Percentiles rank a stretch among this genome's conserved stretches.
Evolutionary conservation across 2,329 filamentous ascomycete species (phyloP).

Genomic region (Pseudogymnoascus pannorum): DNA sequence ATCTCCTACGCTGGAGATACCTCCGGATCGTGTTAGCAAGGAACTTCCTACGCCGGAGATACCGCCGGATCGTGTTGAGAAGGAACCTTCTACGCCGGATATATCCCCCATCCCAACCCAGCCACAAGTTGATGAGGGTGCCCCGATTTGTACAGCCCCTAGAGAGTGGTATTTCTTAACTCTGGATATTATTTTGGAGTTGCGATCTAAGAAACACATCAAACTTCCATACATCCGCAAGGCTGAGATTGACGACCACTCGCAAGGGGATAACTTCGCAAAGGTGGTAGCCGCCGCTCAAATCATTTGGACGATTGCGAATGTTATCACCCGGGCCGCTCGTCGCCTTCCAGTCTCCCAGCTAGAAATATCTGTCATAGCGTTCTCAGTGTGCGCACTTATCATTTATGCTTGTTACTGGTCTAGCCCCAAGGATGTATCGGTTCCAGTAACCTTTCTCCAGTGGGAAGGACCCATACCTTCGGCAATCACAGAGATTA

Average conservation of each 20-base stretch:
- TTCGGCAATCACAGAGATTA: not conserved
- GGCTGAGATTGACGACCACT: not conserved
- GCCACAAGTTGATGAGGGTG: not conserved
- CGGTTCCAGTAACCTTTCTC: not conserved
- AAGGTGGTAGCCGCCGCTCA: conserved; percentile 9
- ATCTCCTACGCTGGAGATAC: too few species aligned
- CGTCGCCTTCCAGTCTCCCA: conserved; percentile 9
- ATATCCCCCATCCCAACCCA: not conserved
- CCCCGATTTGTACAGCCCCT: too few species aligned
- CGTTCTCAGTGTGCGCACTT: conserved; percentile 10
- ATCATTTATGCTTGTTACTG: conserved; percentile 10
- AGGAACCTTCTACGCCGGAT: not conserved
- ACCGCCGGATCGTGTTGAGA: too few species aligned
- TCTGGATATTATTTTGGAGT: not conserved
- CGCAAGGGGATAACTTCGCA: conserved; percentile 8
- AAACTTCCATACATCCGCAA: not conserved
- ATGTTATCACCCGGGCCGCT: not conserved
- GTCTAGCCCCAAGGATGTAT: conserved; percentile 6
- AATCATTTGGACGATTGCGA: conserved; percentile 7
- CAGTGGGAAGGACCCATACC: not conserved
- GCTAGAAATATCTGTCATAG: conserved; percentile 11
- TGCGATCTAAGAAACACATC: not conserved
- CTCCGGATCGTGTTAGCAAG: too few species aligned
- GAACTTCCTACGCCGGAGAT: too few species aligned
- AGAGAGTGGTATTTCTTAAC: not conserved